These are phyloP conservation scores for Lupinus albus DNA, from an alignment of 306 rosid species.

Conservation along the genomic window DNA sequence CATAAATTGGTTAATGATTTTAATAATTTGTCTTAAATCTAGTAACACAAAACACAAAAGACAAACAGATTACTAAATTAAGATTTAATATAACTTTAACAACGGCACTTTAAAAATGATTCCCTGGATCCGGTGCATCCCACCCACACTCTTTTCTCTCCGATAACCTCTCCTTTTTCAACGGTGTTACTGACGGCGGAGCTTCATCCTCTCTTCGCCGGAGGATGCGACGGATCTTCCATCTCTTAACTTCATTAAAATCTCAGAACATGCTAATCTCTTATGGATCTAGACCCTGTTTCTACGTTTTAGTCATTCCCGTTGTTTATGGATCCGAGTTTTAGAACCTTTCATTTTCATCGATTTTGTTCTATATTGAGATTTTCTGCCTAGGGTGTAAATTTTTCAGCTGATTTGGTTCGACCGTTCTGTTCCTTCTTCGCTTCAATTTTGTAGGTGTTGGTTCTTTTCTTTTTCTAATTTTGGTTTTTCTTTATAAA, in stretches of 20 bases:
- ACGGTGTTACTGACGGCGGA: constrained; percentile 30
- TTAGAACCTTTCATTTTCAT: constrained; percentile 30
- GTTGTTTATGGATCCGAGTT: constrained; percentile 46
- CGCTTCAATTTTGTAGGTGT: constrained; percentile 46
- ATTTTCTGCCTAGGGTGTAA: constrained; percentile 15
- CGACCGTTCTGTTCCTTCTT: constrained; percentile 35
- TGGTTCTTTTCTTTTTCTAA: constrained; percentile 18
- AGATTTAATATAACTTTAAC: constrained; percentile 4
- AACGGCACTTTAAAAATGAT: not conserved
- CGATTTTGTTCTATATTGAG: not conserved
- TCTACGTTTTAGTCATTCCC: constrained; percentile 38
- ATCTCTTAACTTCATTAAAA: not conserved
- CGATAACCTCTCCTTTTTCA: not conserved
- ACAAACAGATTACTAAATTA: constrained; percentile 25
- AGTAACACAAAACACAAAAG: no score
- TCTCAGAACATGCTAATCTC: constrained; percentile 4
- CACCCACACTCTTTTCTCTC: constrained; percentile 16
- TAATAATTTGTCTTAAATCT: no score
- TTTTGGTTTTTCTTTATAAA: not conserved
- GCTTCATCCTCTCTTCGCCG: no score
- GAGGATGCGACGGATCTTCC: not conserved
- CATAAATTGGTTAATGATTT: no score
- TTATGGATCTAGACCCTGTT: constrained; percentile 6
- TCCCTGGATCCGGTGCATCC: constrained; percentile 45
- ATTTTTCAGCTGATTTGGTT: constrained; percentile 35